phyloP scores from a whole-genome alignment of 2,329 filamentous ascomycete species.

The Venturia aucupariae region DNA sequence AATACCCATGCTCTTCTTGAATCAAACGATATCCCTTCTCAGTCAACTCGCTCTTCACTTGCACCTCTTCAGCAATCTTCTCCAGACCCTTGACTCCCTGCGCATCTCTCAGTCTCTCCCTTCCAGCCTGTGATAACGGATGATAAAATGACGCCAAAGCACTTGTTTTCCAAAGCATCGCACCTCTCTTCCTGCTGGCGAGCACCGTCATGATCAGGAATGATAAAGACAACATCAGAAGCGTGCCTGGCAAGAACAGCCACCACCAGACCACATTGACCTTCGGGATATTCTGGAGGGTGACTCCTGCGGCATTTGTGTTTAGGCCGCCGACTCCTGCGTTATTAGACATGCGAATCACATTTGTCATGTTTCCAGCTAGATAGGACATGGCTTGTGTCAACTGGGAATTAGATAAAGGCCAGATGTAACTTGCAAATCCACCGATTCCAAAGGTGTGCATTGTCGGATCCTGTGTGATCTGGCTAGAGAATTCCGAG shows the following conservation, averaged over 20 bases:
- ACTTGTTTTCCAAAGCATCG: conserved; percentile 1
- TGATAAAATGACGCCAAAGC: background rate
- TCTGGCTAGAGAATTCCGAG: background rate
- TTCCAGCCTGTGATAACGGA: background rate
- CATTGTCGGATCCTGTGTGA: background rate
- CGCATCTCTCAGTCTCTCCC: background rate
- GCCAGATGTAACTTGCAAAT: background rate
- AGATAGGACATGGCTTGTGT: background rate
- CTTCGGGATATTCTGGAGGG: background rate
- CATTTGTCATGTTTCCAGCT: conserved; percentile 6
- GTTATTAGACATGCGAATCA: background rate
- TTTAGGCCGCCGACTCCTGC: background rate
- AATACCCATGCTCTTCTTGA: background rate
- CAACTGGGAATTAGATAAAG: background rate
- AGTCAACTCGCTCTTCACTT: background rate
- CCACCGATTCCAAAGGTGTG: background rate
- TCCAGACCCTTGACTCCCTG: background rate
- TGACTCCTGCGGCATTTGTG: background rate
- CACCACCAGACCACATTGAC: conserved; percentile 1
- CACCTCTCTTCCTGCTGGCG: background rate
- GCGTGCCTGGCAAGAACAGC: background rate
- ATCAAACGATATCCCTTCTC: background rate
- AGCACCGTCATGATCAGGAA: background rate
- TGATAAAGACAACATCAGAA: background rate
- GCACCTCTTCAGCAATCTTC: background rate